phyloP scores from a whole-genome alignment of 345 rosid genomes.

The Passiflora organensis region DNA sequence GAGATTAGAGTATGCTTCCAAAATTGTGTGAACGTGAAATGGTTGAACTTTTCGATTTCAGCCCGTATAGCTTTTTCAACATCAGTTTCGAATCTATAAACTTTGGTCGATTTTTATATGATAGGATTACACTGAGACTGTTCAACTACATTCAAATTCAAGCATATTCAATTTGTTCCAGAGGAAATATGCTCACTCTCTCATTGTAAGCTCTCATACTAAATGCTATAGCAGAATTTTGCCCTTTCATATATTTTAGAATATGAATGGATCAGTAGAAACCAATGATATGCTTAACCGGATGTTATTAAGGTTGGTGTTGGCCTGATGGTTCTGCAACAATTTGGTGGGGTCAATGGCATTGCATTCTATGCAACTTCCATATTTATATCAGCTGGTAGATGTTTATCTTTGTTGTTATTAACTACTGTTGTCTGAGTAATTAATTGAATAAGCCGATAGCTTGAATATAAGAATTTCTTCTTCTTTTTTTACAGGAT shows the following conservation, averaged over 20 bases:
- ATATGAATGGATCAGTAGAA: not conserved
- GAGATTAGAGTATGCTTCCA: conserved; percentile 49
- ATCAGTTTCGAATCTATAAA: not conserved
- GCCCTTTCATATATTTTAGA: no score
- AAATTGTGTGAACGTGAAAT: not conserved
- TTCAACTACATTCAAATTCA: conserved; percentile 26
- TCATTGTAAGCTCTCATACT: conserved; percentile 24
- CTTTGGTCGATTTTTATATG: not conserved
- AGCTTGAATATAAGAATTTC: not conserved
- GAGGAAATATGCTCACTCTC: conserved; percentile 38
- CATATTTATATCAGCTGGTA: conserved; percentile 45
- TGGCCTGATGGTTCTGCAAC: conserved; percentile 76
- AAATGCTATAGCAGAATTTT: no score
- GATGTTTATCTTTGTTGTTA: not conserved
- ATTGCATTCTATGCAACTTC: conserved; percentile 33
- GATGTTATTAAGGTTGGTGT: conserved; percentile 47
- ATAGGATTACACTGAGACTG: conserved; percentile 35
- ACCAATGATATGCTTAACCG: no score
- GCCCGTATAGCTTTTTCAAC: not conserved
- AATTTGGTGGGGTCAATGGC: conserved; percentile 67
- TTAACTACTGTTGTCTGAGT: not conserved
- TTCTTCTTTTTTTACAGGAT: conserved; percentile 38
- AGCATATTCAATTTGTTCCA: conserved; percentile 35
- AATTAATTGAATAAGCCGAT: not conserved
- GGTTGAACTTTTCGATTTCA: not conserved